Base-by-base conservation (phyloP, 2,329 filamentous ascomycete genomes). In the Chrysosporium queenslandicum region DNA sequence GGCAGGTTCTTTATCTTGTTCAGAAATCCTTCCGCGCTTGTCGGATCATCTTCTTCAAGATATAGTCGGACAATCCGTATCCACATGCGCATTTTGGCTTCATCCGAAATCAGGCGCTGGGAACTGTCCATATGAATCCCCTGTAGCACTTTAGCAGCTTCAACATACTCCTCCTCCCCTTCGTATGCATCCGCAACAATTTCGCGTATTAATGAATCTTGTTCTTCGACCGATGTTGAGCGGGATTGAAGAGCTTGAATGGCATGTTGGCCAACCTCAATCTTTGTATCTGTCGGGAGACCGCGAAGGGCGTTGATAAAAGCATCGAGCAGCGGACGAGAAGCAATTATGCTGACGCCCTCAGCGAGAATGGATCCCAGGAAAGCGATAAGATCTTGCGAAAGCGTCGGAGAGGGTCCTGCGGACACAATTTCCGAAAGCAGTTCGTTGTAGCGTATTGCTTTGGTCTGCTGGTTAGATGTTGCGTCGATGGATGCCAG, bases 51-150 rank as follows among this genome's bases (percentile, higher is more conserved):
- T 45, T 90, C 87, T 72, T 98, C 91, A 56, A 98, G 80, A 66
- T 92, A 94, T 74, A 94, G 86, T 56, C 92, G 82, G 65, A 94
- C 89, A 64, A 98, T 95, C 55, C 91, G 86, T 60, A 97, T 85
- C 87, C 91, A 97, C 51, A 92, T 80, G 51, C 77, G 77, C 7
- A 88, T 87, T 70, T 89, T 90, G 60, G 91, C 86, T 61, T 87
- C 81, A 65, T 89, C 83, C 25, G 83, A 81, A 32, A 96, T 82
- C 53, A 86, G 82, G 46, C 91, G 84, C 72, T 95, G 89, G 1
- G 89, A 90, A 53, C 81, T 85, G 65, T 98, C 91, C 43, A 97
- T 82, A 30, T 89, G 86, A 60, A 97, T 94, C 34, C 83, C 84
- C 62, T 87, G 81, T 5, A 98, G 78, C 8, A 80, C 76, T 64